Percentiles rank a stretch among this genome's conserved stretches.
These are phyloP conservation scores for Pseudopithomyces maydicus DNA, from an alignment of 2,329 filamentous ascomycete genomes.

Conservation along the genomic window DNA sequence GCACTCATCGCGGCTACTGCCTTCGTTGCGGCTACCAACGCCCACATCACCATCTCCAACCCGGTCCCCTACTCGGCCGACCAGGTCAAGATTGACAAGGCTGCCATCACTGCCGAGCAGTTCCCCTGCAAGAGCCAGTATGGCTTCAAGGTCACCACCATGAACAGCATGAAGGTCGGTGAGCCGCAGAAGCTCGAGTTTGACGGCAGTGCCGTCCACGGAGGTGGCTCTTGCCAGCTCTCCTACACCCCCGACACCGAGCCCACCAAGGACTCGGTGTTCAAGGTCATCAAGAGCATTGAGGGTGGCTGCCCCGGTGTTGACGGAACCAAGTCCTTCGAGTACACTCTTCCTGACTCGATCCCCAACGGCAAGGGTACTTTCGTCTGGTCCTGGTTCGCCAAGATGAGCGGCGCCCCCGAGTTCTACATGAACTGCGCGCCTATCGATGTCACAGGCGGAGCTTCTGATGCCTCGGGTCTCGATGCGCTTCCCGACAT, in stretches of 20 bases:
- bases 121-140: slow-evolving; percentile 70
- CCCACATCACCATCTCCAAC: slow-evolving; percentile 75
- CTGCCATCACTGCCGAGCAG: slow-evolving; percentile 65
- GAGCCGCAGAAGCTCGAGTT: slow-evolving; percentile 67
- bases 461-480: slow-evolving; percentile 56
- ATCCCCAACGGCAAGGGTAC: slow-evolving; percentile 78
- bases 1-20: slow-evolving; percentile 55
- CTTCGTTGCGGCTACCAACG: slow-evolving; percentile 62
- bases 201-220: slow-evolving; percentile 76
- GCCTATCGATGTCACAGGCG: slow-evolving; percentile 67
- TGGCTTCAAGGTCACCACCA: slow-evolving; percentile 35
- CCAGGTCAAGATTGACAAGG: slow-evolving; percentile 58
- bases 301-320: slow-evolving; percentile 82
- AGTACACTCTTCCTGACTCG: slow-evolving; percentile 72
- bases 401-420: slow-evolving; percentile 75
- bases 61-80: slow-evolving; percentile 67
- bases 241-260: slow-evolving; percentile 71
- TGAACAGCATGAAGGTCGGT: slow-evolving; percentile 65
- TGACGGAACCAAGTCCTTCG: slow-evolving; percentile 61
- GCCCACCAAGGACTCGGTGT: slow-evolving; percentile 60
- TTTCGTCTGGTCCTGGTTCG: slow-evolving; percentile 93
- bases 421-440: slow-evolving; percentile 99
- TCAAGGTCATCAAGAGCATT: slow-evolving; percentile 89
- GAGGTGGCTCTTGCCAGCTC: slow-evolving; percentile 89
- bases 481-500: slow-evolving; percentile 71